Conservation (phyloP, 2,329 filamentous ascomycete genomes). For the Alternaria ventricosa region DNA sequence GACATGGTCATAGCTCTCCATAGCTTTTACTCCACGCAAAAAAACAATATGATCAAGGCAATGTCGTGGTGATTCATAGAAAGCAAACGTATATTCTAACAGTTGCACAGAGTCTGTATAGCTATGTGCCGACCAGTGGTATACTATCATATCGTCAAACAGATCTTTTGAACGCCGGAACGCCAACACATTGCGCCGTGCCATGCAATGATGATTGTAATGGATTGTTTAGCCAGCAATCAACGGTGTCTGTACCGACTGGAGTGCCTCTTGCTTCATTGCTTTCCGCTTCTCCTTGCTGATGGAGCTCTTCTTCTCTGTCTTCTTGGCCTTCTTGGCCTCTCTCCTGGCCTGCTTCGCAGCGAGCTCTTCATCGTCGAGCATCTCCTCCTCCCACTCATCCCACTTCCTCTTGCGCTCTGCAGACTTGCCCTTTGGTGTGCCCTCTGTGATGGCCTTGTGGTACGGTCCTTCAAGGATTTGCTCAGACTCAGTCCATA, state of each 20-base stretch:
- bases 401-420: constrained; percentile 49
- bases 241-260: constrained; percentile 50
- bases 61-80: neutral
- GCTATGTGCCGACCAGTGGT: constrained; percentile 10
- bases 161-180: constrained; percentile 29
- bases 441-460: constrained; percentile 34
- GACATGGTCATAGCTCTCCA: constrained; percentile 9
- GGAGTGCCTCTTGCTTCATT: constrained; percentile 57
- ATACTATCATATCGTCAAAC: constrained; percentile 19
- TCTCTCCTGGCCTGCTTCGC: constrained; percentile 46
- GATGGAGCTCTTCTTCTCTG: constrained; percentile 38
- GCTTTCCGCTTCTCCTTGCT: constrained; percentile 58
- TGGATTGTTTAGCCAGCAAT: constrained; percentile 22
- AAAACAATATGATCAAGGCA: neutral
- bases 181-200: constrained; percentile 25
- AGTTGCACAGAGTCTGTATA: neutral
- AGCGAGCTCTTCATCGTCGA: constrained; percentile 43
- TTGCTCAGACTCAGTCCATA: constrained; percentile 82
- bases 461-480: constrained; percentile 64
- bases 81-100: neutral
- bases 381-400: constrained; percentile 47
- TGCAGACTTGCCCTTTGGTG: constrained; percentile 29
- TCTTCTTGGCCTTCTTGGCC: constrained; percentile 59
- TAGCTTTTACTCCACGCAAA: neutral
- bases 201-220: constrained; percentile 7